These are phyloP conservation scores for Fusarium equiseti DNA, from an alignment of 2,329 filamentous ascomycete species.

Conservation along the genomic window DNA sequence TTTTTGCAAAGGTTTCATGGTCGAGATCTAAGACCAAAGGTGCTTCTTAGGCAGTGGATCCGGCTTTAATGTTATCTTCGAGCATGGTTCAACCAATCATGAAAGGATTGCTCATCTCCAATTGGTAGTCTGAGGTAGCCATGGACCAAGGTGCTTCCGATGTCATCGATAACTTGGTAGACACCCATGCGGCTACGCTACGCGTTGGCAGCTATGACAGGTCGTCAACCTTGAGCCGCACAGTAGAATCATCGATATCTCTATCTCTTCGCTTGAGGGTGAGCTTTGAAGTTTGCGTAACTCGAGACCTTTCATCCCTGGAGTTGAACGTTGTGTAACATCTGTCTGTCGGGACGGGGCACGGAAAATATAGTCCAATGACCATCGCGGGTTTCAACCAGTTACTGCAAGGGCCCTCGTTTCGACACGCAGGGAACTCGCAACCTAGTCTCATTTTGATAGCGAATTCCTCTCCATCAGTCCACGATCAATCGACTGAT, in stretches of 20 bases:
- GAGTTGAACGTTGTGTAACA: conserved; percentile 15
- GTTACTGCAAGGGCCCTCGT: conserved; percentile 11
- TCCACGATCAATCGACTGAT: not conserved
- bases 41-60: not conserved
- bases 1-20: conserved; percentile 36
- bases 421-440: conserved; percentile 3
- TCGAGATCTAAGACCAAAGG: conserved; percentile 33
- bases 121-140: not conserved
- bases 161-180: not conserved
- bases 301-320: conserved; percentile 6
- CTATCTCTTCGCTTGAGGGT: not conserved
- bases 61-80: not conserved
- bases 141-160: not conserved
- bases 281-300: not conserved
- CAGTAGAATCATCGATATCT: not conserved
- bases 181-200: not conserved
- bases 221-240: not conserved
- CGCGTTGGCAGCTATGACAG: not conserved
- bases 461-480: conserved; percentile 6
- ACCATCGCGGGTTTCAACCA: conserved; percentile 7
- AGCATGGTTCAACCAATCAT: not conserved
- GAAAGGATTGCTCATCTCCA: not conserved
- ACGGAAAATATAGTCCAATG: conserved; percentile 36
- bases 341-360: conserved; percentile 17
- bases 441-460: conserved; percentile 24